phyloP scores from a whole-genome alignment of 2,329 filamentous ascomycete species.

The Aspergillus ibericus region DNA sequence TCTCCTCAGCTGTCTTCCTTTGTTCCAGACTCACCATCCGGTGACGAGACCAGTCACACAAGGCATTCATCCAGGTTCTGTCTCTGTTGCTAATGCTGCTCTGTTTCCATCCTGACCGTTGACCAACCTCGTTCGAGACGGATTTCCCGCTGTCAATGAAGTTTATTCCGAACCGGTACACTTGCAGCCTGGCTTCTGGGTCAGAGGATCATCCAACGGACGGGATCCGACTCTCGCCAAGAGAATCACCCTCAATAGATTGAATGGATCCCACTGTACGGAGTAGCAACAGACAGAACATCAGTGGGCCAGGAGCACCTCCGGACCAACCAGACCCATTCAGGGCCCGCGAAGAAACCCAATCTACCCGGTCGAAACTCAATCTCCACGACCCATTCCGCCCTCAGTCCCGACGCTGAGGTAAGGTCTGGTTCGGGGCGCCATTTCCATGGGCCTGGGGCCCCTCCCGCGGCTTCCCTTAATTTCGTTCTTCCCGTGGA shows the following conservation, averaged over 20 bases:
- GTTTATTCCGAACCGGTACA: not conserved
- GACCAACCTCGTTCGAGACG: not conserved
- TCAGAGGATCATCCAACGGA: not conserved
- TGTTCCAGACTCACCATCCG: not conserved
- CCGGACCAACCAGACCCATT: not conserved
- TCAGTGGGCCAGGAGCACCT: conserved; percentile 1
- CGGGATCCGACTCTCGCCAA: not conserved
- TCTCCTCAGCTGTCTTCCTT: no score
- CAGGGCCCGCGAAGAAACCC: conserved; percentile 3
- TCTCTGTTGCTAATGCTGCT: no score
- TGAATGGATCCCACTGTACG: not conserved
- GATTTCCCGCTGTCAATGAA: conserved; percentile 6
- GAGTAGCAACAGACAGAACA: not conserved
- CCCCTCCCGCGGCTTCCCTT: conserved; percentile 1
- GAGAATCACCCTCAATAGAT: not conserved
- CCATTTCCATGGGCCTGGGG: not conserved
- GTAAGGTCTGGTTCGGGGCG: conserved; percentile 3
- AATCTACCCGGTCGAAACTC: conserved; percentile 11
- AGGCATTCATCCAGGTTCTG: not conserved
- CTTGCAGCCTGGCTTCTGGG: not conserved
- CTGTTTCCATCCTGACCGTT: not conserved
- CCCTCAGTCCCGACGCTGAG: conserved; percentile 8
- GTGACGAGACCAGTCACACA: not conserved
- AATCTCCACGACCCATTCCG: conserved; percentile 7
- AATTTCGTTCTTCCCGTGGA: not conserved